Evolutionary conservation across 2,329 filamentous ascomycete species (phyloP), one percentile per base, ranked within the genome.

Genomic region (Hortaea werneckii): DNA sequence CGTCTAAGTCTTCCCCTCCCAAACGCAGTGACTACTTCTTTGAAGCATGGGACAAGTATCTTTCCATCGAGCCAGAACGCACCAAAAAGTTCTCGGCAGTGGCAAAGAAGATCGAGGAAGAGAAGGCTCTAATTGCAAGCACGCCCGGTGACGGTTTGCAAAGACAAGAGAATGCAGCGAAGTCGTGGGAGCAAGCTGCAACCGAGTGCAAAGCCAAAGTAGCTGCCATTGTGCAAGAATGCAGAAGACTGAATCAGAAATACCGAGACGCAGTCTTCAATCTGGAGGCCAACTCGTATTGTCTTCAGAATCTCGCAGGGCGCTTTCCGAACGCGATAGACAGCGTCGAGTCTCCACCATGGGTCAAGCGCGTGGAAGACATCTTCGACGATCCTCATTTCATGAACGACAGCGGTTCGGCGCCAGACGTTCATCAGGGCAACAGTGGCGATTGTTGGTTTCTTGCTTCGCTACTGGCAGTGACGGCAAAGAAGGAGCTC

Each of bases 231-330:
- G 71, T 75, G 29, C 71, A 69, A 47, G 77, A 80, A 57, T 94
- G 87, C 61, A 74, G 79, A 20, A 76, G 85, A 6, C 72, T 87
- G 47, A 94, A 94, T 64, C 83, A 87, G 58, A 90, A 87, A 64
- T 95, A 94, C 61, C 77, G 83, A 11, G 87, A 94, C 59, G 78
- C 82, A n/a, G 80, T 92, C 62, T 94, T 94, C 60, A 84, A 94
- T 61, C 79, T 94, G 43, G 87, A 92, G 59, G 71, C 77, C 34
- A 85, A 89, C 61, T 44, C 50, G 8, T 54, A 58, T 41, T 58
- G 57, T 70, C 39, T 62, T 38, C 50, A 52, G 37, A 52, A 49
- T 11, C 37, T 62, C 40, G 42, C 30, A 9, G 57, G 57, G 1
- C 34, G 40, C 11, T 58, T 48, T 37, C 51, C 51, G 4, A 46